phyloP scores from a whole-genome alignment of 306 rosid genomes.

The Pachyrhizus erosus region DNA sequence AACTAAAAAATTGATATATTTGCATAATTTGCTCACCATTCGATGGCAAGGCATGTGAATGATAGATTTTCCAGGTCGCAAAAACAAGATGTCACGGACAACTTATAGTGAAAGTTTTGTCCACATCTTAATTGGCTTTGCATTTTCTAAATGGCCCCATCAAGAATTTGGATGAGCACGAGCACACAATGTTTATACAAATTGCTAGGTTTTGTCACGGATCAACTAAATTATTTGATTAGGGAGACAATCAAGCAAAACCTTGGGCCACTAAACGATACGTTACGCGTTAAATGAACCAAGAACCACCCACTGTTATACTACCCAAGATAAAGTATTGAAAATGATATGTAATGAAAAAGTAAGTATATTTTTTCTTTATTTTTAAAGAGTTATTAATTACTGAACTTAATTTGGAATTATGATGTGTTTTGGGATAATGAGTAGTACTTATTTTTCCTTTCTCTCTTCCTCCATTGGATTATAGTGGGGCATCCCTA shows the following conservation, averaged over 20 bases:
- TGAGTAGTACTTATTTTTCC: background rate
- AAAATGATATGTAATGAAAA: background rate
- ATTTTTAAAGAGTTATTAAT: background rate
- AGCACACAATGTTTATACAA: slow-evolving; percentile 26
- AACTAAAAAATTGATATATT: background rate
- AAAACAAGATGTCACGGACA: slow-evolving; percentile 49
- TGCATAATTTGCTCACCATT: background rate
- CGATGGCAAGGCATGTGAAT: slow-evolving; percentile 44
- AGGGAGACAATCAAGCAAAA: slow-evolving; percentile 39
- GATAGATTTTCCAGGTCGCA: slow-evolving; percentile 29
- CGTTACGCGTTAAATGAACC: slow-evolving; percentile 19
- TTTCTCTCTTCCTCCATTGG: background rate
- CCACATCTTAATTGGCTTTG: slow-evolving; percentile 40
- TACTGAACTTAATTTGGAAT: background rate
- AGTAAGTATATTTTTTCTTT: background rate
- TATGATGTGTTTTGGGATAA: background rate
- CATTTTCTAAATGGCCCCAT: slow-evolving; percentile 52
- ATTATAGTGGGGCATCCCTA: background rate
- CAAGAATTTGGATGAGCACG: slow-evolving; percentile 46
- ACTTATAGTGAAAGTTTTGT: slow-evolving; percentile 54
- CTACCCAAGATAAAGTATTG: background rate
- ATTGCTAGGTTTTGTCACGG: slow-evolving; percentile 24
- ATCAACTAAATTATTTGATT: slow-evolving; percentile 39
- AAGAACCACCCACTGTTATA: slow-evolving; percentile 2
- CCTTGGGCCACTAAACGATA: slow-evolving; percentile 18